A percentile compares a stretch with the other conserved stretches of the same genome.
Evolutionary conservation across 164 flowering plant species (phyloP).

Genomic region (Vitis labrusca): DNA sequence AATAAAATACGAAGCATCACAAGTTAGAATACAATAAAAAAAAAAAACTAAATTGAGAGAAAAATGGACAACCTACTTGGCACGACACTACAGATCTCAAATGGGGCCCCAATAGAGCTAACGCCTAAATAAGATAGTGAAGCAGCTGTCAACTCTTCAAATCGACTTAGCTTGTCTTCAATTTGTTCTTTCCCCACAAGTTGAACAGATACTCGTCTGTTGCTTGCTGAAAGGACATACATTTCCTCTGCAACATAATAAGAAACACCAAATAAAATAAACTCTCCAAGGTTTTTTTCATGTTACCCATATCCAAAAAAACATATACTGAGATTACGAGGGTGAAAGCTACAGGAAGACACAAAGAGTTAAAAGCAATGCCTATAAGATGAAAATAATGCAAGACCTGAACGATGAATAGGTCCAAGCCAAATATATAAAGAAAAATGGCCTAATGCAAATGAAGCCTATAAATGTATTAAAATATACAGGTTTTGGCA

Average conservation of each 20-base stretch:
- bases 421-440: no score
- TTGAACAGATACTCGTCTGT: constrained; percentile 65
- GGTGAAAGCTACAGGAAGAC: no score
- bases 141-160: constrained; percentile 69
- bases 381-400: no score
- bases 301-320: background rate
- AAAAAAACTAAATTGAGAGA: background rate
- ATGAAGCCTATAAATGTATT: no score
- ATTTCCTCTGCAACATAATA: constrained; percentile 67
- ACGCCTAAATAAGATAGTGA: constrained; percentile 83
- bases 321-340: no score
- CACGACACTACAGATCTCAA: constrained; percentile 34
- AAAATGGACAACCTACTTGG: constrained; percentile 47
- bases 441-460: no score
- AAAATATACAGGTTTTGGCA: no score
- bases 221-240: constrained; percentile 86
- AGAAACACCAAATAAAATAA: background rate
- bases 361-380: no score
- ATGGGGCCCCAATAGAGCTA: constrained; percentile 46
- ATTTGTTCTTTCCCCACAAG: constrained; percentile 79
- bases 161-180: constrained; percentile 69
- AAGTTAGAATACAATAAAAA: background rate
- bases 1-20: no score
- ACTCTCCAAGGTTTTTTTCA: background rate
- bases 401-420: no score